phyloP scores from a whole-genome alignment of 2,329 filamentous ascomycete genomes.

The Scedosporium minutisporum region DNA sequence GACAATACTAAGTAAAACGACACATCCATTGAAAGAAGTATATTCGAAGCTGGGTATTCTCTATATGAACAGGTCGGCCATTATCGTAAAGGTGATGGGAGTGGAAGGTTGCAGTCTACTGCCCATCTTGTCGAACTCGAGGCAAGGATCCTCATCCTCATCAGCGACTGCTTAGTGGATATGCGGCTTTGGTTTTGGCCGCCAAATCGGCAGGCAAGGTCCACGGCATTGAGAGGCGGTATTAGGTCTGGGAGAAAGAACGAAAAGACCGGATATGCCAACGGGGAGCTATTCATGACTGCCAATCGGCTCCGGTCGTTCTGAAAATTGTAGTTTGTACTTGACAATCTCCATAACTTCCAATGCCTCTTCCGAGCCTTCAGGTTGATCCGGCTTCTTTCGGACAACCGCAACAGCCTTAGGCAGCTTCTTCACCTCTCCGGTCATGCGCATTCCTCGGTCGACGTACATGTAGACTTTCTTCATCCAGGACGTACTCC shows the following conservation, averaged over 20 bases:
- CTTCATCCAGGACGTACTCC: slow-evolving; percentile 75
- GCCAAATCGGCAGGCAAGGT: too few relatives aligned
- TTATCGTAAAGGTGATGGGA: too few relatives aligned
- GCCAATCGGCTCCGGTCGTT: slow-evolving; percentile 75
- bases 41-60: too few relatives aligned
- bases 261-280: too few relatives aligned
- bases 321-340: slow-evolving; percentile 78
- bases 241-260: background rate
- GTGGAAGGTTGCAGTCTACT: too few relatives aligned
- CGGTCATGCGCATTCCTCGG: slow-evolving; percentile 76
- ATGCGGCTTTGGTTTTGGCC: too few relatives aligned
- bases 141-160: too few relatives aligned
- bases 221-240: background rate
- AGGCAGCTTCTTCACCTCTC: slow-evolving; percentile 79
- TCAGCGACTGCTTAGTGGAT: too few relatives aligned
- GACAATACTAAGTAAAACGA: too few relatives aligned
- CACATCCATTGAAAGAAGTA: too few relatives aligned
- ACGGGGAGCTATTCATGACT: background rate
- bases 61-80: too few relatives aligned
- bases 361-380: slow-evolving; percentile 45
- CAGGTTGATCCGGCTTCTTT: slow-evolving; percentile 33
- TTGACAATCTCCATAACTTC: slow-evolving; percentile 83
- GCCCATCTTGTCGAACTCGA: too few relatives aligned
- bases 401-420: slow-evolving; percentile 72
- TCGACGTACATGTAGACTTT: slow-evolving; percentile 81